Evolutionary conservation across 202 grass and related monocot genomes (phyloP).

Genomic region (Cymbopogon flexuosus): DNA sequence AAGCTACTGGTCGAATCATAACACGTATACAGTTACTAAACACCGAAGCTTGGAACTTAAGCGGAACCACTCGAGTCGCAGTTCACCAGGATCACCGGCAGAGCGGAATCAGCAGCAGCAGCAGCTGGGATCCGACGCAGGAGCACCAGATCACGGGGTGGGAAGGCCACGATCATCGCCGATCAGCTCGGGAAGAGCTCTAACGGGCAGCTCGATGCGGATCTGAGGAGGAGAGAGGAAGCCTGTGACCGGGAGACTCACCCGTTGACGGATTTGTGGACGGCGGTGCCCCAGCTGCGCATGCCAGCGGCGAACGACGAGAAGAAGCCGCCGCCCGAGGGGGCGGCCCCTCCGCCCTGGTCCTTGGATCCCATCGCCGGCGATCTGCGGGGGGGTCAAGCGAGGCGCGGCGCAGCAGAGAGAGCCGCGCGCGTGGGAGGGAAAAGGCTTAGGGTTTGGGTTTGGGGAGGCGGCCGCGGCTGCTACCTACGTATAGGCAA

Average conservation of each 20-base stretch:
- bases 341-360: slow-evolving; percentile 37
- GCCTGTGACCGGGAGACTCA: slow-evolving; percentile 17
- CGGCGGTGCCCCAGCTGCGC: slow-evolving; percentile 59
- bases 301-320: slow-evolving; percentile 47
- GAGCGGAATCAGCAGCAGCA: not conserved
- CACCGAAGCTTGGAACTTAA: slow-evolving; percentile 14
- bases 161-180: not conserved
- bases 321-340: slow-evolving; percentile 61
- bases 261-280: slow-evolving; percentile 96
- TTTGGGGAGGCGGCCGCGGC: not conserved
- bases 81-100: not conserved
- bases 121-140: slow-evolving; percentile 16
- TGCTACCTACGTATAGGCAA: not conserved
- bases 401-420: not conserved
- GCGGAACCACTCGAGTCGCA: not conserved
- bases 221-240: slow-evolving; percentile 19
- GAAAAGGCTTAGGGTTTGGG: slow-evolving; percentile 5
- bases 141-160: slow-evolving; percentile 32
- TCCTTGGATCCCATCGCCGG: slow-evolving; percentile 81
- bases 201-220: slow-evolving; percentile 17
- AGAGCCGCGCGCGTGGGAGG: not conserved
- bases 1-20: not conserved
- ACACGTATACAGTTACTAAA: not conserved
- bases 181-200: slow-evolving; percentile 18
- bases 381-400: slow-evolving; percentile 21